phyloP scores from a whole-genome alignment of 768 basidiomycete genomes.

The Suillus americanus region DNA sequence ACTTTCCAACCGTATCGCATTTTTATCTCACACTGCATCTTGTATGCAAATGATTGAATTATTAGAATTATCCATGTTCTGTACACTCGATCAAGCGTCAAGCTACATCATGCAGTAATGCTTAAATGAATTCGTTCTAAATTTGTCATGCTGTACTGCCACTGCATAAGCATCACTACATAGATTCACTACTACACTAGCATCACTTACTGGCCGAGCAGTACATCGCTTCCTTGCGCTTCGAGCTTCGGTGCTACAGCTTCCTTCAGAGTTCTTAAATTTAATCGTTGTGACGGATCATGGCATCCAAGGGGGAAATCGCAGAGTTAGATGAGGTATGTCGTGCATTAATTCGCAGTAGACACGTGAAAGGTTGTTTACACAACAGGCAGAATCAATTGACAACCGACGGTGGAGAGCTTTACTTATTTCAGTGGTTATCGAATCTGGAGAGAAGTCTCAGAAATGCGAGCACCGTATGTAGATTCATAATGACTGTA shows the following conservation, averaged over 20 bases:
- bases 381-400: constrained; percentile 54
- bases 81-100: neutral
- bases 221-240: neutral
- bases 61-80: neutral
- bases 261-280: neutral
- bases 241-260: neutral
- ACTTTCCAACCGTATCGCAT: neutral
- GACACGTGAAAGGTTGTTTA: constrained; percentile 1
- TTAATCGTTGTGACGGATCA: constrained; percentile 5
- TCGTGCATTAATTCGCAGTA: constrained; percentile 3
- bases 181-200: neutral
- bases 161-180: neutral
- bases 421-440: constrained; percentile 86
- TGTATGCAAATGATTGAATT: neutral
- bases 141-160: neutral
- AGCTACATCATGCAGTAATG: neutral
- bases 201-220: neutral
- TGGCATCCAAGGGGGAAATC: constrained; percentile 25
- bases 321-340: constrained; percentile 34
- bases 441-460: constrained; percentile 62
- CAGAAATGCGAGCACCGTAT: constrained; percentile 48
- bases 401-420: constrained; percentile 72
- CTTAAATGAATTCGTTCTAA: neutral
- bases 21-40: neutral
- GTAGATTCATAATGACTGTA: constrained; percentile 23